Evolutionary conservation across 176 grass and related monocot species (phyloP).

Genomic region (Cenchrus purpureus): DNA sequence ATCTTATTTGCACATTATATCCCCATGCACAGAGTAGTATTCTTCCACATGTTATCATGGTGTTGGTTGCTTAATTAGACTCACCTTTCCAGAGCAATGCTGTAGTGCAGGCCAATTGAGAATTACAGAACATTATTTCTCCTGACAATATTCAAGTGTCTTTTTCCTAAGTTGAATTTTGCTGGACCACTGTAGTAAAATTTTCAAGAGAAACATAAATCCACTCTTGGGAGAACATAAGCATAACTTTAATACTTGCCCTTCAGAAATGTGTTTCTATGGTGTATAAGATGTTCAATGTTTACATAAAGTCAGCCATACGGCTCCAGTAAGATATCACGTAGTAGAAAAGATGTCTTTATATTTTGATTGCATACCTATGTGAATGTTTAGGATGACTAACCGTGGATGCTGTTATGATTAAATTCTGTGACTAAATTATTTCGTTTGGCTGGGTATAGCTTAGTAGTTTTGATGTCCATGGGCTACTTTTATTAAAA

Average conservation of each 20-base stretch:
- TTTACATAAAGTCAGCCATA: background rate
- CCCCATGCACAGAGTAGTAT: slow-evolving; percentile 2
- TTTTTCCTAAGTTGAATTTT: slow-evolving; percentile 17
- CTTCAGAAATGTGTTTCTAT: background rate
- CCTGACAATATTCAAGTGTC: no score
- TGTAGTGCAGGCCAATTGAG: slow-evolving; percentile 4
- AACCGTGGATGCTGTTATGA: slow-evolving; percentile 1
- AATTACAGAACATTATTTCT: background rate
- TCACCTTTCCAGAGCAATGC: slow-evolving; percentile 24
- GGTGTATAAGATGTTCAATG: slow-evolving; percentile 3
- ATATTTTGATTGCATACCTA: background rate
- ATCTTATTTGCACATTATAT: slow-evolving; percentile 21
- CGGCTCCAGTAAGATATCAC: background rate
- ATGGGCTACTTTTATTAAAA: background rate
- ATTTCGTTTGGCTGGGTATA: background rate
- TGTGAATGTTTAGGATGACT: background rate
- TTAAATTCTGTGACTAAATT: background rate
- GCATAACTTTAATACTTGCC: background rate
- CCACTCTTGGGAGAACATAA: background rate
- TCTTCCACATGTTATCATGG: slow-evolving; percentile 30
- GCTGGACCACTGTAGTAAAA: slow-evolving; percentile 21
- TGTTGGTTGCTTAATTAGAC: slow-evolving; percentile 14
- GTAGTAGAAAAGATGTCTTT: background rate
- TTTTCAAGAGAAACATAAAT: background rate
- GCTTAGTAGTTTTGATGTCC: slow-evolving; percentile 10